Percentiles rank a stretch among this genome's conserved stretches.
phyloP scores from a whole-genome alignment of 495 filamentous ascomycete species.

The Hypoxylon perforatum region DNA sequence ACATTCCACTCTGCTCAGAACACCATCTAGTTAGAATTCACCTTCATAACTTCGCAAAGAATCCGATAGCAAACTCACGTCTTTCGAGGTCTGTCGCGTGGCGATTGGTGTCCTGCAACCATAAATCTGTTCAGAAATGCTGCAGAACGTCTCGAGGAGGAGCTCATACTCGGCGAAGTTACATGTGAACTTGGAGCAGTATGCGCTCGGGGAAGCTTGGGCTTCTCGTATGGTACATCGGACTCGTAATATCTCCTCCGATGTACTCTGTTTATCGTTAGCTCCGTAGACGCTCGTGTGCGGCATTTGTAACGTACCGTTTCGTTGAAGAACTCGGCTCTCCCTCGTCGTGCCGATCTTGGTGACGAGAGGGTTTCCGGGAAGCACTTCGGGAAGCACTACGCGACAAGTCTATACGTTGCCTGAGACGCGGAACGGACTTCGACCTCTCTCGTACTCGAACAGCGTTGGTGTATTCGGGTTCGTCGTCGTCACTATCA shows the following conservation, averaged over 20 bases:
- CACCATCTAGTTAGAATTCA: constrained; percentile 34
- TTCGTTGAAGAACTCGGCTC: constrained; percentile 49
- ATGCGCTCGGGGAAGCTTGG: constrained; percentile 46
- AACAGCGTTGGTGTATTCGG: constrained; percentile 35
- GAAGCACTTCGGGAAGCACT: constrained; percentile 33
- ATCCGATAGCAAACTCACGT: constrained; percentile 45
- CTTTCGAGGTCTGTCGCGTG: constrained; percentile 45
- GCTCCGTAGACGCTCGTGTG: not conserved
- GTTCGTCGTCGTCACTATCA: constrained; percentile 44
- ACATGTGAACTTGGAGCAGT: constrained; percentile 50
- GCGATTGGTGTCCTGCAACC: constrained; percentile 40
- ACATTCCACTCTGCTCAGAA: constrained; percentile 68
- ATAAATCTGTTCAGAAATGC: constrained; percentile 49
- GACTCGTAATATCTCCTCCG: constrained; percentile 53
- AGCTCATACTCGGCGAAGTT: constrained; percentile 52
- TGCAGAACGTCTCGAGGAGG: constrained; percentile 51
- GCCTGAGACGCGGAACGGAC: constrained; percentile 32
- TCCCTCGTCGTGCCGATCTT: constrained; percentile 46
- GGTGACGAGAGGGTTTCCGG: constrained; percentile 21
- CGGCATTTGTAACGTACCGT: constrained; percentile 45
- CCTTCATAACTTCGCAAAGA: constrained; percentile 1
- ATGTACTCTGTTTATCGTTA: constrained; percentile 42
- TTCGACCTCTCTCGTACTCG: constrained; percentile 38
- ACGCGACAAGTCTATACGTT: constrained; percentile 24
- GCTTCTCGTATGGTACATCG: constrained; percentile 45